Evolutionary conservation across 2,329 filamentous ascomycete genomes (phyloP).

Genomic region (Aspergillus amoenus): DNA sequence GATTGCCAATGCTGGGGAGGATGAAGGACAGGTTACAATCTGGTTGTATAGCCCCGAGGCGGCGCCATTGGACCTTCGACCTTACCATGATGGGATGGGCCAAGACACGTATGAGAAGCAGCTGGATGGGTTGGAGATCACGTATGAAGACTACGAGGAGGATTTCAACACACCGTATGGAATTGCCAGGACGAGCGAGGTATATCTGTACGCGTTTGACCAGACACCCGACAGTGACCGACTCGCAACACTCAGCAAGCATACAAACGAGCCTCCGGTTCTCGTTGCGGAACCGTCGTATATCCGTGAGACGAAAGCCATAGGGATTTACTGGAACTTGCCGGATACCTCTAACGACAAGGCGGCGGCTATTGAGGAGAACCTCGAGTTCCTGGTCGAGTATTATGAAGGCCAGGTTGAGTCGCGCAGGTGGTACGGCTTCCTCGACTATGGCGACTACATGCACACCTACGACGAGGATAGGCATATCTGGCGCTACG

Average conservation of each 20-base stretch:
- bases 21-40: conserved; percentile 54
- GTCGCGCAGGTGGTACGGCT: conserved; percentile 62
- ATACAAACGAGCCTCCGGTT: not conserved
- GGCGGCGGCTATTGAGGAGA: conserved; percentile 47
- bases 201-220: conserved; percentile 55
- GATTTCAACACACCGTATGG: conserved; percentile 59
- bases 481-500: conserved; percentile 62
- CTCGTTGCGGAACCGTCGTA: not conserved
- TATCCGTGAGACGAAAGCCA: not conserved
- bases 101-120: conserved; percentile 58
- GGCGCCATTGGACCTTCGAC: conserved; percentile 55
- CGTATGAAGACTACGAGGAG: conserved; percentile 62
- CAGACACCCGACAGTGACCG: conserved; percentile 46
- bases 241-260: conserved; percentile 37
- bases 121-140: conserved; percentile 61
- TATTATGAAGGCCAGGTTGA: conserved; percentile 59
- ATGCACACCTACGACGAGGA: conserved; percentile 63
- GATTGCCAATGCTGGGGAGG: conserved; percentile 51
- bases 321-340: conserved; percentile 1
- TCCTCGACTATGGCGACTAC: conserved; percentile 62
- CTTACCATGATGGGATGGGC: conserved; percentile 60
- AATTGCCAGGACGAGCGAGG: conserved; percentile 58
- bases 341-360: conserved; percentile 17
- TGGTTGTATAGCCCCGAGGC: conserved; percentile 62
- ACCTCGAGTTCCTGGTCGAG: conserved; percentile 57